These are phyloP conservation scores for Nymphaea thermarum DNA, from an alignment of 164 flowering plant species.

Conservation along the genomic window DNA sequence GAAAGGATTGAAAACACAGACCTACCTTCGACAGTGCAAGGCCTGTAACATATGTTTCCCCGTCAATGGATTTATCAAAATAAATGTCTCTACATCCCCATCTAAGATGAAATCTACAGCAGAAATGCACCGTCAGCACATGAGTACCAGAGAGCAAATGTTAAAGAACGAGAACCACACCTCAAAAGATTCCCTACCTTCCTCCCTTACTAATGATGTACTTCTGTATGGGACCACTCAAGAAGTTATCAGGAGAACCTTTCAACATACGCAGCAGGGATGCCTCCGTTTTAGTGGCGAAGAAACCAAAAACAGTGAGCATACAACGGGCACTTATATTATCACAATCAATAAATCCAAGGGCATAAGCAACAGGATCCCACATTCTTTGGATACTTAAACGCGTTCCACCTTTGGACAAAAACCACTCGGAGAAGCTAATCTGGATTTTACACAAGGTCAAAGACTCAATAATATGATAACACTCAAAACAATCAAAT, in stretches of 20 bases:
- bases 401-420: conserved; percentile 97
- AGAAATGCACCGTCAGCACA: not conserved
- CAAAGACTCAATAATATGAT: conserved; percentile 4
- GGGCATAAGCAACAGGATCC: conserved; percentile 99
- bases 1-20: not conserved
- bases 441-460: conserved; percentile 29
- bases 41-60: conserved; percentile 61
- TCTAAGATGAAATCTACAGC: conserved; percentile 80
- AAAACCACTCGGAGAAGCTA: conserved; percentile 94
- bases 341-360: conserved; percentile 97
- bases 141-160: conserved; percentile 4
- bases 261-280: conserved; percentile 95
- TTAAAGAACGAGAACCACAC: too few species aligned
- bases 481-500: not conserved
- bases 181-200: conserved; percentile 32
- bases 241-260: conserved; percentile 94
- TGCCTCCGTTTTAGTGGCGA: conserved; percentile 99
- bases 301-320: conserved; percentile 92
- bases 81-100: conserved; percentile 97
- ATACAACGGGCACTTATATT: conserved; percentile 98
- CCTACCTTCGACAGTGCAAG: conserved; percentile 80
- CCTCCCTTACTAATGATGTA: conserved; percentile 88
- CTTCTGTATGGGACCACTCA: conserved; percentile 93
- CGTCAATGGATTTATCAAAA: conserved; percentile 57
- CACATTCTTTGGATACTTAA: conserved; percentile 91